Evolutionary conservation across 371 early-diverging fungal genomes (phyloP).

Genomic region (Mycotypha africana): DNA sequence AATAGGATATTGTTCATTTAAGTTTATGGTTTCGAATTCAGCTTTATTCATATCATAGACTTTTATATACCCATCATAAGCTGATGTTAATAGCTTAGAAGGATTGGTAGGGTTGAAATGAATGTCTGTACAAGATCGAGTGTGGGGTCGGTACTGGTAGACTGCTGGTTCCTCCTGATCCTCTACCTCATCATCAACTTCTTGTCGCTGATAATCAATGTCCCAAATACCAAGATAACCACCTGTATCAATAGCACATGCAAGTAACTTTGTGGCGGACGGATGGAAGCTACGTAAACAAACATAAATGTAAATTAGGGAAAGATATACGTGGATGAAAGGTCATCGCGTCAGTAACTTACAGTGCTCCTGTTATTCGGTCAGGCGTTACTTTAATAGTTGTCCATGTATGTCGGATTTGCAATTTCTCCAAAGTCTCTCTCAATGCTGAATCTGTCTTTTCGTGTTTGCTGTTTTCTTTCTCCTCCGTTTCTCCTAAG

Average conservation of each 20-base stretch:
- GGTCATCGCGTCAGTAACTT: slow-evolving; percentile 6
- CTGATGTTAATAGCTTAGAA: slow-evolving; percentile 49
- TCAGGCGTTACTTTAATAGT: slow-evolving; percentile 56
- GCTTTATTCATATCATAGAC: slow-evolving; percentile 57
- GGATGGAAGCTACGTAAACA: slow-evolving; percentile 56
- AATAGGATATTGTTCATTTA: slow-evolving; percentile 21
- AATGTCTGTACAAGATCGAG: slow-evolving; percentile 47
- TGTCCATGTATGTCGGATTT: slow-evolving; percentile 42
- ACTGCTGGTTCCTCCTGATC: too few species aligned
- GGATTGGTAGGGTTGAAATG: slow-evolving; percentile 47
- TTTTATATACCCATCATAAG: slow-evolving; percentile 64
- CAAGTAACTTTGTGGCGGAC: slow-evolving; percentile 49
- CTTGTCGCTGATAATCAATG: slow-evolving; percentile 40
- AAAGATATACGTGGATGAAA: not conserved
- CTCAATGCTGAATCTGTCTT: slow-evolving; percentile 1
- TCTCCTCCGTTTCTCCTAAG: slow-evolving; percentile 9
- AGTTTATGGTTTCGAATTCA: slow-evolving; percentile 40
- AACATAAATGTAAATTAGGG: not conserved
- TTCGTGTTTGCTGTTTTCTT: too few species aligned
- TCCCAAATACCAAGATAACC: slow-evolving; percentile 71
- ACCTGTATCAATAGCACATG: slow-evolving; percentile 54
- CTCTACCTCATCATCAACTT: slow-evolving; percentile 34
- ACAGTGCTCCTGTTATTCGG: slow-evolving; percentile 44
- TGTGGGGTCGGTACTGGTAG: slow-evolving; percentile 57
- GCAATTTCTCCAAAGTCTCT: slow-evolving; percentile 13